Conservation (phyloP, 1,139 yeast species). For the Tardiomyces blankii region DNA sequence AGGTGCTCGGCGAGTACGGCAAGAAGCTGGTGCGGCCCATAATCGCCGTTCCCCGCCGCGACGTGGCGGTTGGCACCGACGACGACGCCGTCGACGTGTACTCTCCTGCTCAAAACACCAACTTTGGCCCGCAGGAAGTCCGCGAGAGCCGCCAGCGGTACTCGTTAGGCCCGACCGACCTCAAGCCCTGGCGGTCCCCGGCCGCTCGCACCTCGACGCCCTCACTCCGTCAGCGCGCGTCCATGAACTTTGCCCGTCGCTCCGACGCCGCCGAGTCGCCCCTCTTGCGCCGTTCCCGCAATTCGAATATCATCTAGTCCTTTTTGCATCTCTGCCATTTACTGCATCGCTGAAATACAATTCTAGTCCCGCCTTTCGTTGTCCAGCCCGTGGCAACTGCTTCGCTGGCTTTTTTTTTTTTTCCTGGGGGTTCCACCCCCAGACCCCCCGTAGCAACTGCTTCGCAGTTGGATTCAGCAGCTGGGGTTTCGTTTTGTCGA, state of each 20-base stretch:
- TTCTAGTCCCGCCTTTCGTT: too few relatives aligned
- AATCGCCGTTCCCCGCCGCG: constrained; percentile 42
- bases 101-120: constrained; percentile 29
- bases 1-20: constrained; percentile 54
- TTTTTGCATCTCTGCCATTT: too few relatives aligned
- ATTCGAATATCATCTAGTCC: background rate
- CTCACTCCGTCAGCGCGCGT: background rate
- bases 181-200: constrained; percentile 6
- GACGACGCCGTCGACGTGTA: constrained; percentile 12
- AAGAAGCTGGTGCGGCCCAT: constrained; percentile 56
- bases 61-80: constrained; percentile 53
- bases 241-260: background rate
- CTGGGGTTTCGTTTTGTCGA: too few relatives aligned
- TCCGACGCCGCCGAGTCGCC: background rate
- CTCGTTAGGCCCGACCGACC: constrained; percentile 18
- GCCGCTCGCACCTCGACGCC: background rate
- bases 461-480: too few relatives aligned
- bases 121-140: constrained; percentile 37
- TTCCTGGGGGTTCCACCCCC: too few relatives aligned
- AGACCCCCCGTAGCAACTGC: too few relatives aligned
- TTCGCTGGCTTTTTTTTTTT: too few relatives aligned
- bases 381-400: too few relatives aligned
- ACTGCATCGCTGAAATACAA: too few relatives aligned
- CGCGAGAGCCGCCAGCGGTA: constrained; percentile 19
- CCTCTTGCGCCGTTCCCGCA: background rate